phyloP scores from a whole-genome alignment of 1,139 yeast genomes.

The Hanseniaspora sp. region DNA sequence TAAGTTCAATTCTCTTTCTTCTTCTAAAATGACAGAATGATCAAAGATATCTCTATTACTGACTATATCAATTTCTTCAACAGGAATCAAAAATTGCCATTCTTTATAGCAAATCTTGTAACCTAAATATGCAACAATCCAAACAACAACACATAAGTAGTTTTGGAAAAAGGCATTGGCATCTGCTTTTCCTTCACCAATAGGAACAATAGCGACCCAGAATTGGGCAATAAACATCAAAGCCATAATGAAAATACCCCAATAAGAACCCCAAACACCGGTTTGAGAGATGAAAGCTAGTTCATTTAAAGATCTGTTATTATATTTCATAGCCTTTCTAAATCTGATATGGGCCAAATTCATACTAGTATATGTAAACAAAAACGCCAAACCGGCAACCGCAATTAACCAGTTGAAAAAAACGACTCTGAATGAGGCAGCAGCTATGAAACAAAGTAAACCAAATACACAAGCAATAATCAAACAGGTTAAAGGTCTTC shows the following conservation, averaged over 20 bases:
- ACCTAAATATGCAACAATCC: constrained; percentile 38
- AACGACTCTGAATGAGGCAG: constrained; percentile 49
- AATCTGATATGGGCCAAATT: constrained; percentile 49
- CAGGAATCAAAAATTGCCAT: constrained; percentile 35
- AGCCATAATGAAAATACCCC: constrained; percentile 35
- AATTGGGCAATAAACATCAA: constrained; percentile 46
- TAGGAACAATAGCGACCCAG: constrained; percentile 60
- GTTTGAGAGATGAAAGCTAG: constrained; percentile 42
- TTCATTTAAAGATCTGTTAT: constrained; percentile 42
- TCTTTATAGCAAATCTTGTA: constrained; percentile 43
- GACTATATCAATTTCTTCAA: constrained; percentile 42
- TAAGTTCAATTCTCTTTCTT: constrained; percentile 40
- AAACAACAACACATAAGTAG: constrained; percentile 46
- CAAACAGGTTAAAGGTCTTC: constrained; percentile 52
- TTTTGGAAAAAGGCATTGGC: constrained; percentile 44
- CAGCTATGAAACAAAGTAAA: constrained; percentile 62
- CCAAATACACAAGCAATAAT: constrained; percentile 63
- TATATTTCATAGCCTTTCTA: constrained; percentile 45
- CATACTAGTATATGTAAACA: constrained; percentile 75
- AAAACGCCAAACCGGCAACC: constrained; percentile 69
- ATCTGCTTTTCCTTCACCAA: constrained; percentile 38
- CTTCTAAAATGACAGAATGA: constrained; percentile 41
- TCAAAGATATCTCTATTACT: constrained; percentile 48
- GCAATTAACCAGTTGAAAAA: constrained; percentile 74
- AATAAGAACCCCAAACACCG: constrained; percentile 41